These are phyloP conservation scores for Metschnikowia henanensis DNA, from an alignment of 805 yeast species.

Conservation along the genomic window DNA sequence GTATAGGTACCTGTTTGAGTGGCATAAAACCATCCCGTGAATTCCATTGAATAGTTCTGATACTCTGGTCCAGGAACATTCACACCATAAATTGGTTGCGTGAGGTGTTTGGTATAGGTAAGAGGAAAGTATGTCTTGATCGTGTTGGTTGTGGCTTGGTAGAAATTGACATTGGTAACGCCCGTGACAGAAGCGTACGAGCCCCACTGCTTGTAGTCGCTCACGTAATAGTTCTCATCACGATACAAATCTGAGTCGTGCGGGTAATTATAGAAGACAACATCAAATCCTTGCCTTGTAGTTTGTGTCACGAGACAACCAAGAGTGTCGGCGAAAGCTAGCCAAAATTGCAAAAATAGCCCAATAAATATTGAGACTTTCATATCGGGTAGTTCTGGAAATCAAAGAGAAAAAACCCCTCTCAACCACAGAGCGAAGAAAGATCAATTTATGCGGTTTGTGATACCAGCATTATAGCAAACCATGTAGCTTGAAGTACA, in stretches of 20 bases:
- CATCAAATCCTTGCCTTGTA: constrained; percentile 3
- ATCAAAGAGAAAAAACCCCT: too few relatives aligned
- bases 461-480: too few relatives aligned
- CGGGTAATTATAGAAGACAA: constrained; percentile 4
- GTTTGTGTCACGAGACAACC: too few relatives aligned
- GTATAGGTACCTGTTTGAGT: constrained; percentile 9
- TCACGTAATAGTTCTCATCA: background rate
- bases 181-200: background rate
- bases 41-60: constrained; percentile 8
- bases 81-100: background rate
- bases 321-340: too few relatives aligned
- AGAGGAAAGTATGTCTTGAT: background rate
- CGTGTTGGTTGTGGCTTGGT: background rate
- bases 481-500: too few relatives aligned
- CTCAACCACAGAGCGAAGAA: too few relatives aligned
- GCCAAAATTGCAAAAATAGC: too few relatives aligned
- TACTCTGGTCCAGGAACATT: constrained; percentile 1
- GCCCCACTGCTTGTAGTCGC: background rate
- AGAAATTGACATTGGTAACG: constrained; percentile 1
- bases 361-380: too few relatives aligned
- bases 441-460: too few relatives aligned
- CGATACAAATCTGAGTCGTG: background rate
- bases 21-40: constrained; percentile 14
- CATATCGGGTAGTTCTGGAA: too few relatives aligned
- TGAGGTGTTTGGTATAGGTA: too few relatives aligned